A percentile compares a stretch with the other conserved stretches of the same genome.
phyloP scores from a whole-genome alignment of 768 basidiomycete species.

The Melanogaster broomeanus region DNA sequence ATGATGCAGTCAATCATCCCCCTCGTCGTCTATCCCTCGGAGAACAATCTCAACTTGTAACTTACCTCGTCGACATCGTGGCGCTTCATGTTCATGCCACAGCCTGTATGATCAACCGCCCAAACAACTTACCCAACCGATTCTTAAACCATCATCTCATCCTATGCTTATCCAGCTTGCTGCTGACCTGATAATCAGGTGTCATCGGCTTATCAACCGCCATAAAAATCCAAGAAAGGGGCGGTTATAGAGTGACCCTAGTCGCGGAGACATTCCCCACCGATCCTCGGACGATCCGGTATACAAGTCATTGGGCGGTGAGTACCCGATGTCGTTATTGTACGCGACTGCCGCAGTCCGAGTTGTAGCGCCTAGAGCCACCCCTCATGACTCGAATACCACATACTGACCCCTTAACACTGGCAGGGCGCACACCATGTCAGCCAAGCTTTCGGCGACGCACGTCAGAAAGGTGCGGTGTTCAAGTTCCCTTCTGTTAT shows the following conservation, averaged over 20 bases:
- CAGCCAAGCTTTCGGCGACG: constrained; percentile 52
- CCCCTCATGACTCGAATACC: background rate
- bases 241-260: constrained; percentile 63
- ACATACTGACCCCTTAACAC: background rate
- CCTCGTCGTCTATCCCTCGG: background rate
- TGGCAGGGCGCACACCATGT: constrained; percentile 90
- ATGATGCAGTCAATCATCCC: no score
- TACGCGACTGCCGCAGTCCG: background rate
- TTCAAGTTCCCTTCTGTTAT: background rate
- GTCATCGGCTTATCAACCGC: constrained; percentile 81
- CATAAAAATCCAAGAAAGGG: constrained; percentile 63
- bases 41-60: background rate
- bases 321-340: constrained; percentile 22
- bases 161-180: constrained; percentile 15
- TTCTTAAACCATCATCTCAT: background rate
- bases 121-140: no score
- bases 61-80: background rate
- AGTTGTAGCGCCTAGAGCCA: background rate
- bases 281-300: constrained; percentile 71
- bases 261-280: constrained; percentile 72
- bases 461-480: constrained; percentile 54
- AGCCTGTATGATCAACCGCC: no score
- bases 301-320: constrained; percentile 85
- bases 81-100: no score
- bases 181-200: constrained; percentile 46